A percentile compares a stretch with the other conserved stretches of the same genome.
phyloP scores from a whole-genome alignment of 495 filamentous ascomycete genomes.

The Cladorrhinum samala region DNA sequence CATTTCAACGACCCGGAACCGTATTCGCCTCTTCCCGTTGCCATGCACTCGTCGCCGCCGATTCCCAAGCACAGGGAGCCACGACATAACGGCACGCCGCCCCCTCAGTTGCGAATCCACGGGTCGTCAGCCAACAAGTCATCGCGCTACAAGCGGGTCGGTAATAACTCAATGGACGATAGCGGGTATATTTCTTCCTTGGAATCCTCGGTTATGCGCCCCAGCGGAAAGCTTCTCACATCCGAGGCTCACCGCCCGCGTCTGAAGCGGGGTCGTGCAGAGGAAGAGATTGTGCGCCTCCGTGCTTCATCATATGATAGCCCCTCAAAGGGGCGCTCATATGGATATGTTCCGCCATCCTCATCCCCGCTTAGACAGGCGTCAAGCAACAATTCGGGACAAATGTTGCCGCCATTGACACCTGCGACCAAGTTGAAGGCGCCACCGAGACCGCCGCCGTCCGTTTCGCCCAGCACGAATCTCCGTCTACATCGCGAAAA shows the following conservation, averaged over 20 bases:
- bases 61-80: constrained; percentile 56
- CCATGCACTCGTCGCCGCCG: constrained; percentile 83
- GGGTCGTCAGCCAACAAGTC: constrained; percentile 49
- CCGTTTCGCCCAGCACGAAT: constrained; percentile 90
- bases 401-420: constrained; percentile 75
- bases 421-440: constrained; percentile 81
- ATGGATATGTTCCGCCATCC: constrained; percentile 41
- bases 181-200: constrained; percentile 96
- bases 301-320: constrained; percentile 91
- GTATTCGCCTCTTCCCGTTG: constrained; percentile 49
- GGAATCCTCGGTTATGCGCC: constrained; percentile 85
- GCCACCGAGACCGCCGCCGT: constrained; percentile 73
- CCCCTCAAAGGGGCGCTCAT: constrained; percentile 59
- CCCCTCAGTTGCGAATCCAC: constrained; percentile 55
- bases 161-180: constrained; percentile 74
- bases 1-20: constrained; percentile 52
- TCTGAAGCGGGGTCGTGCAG: constrained; percentile 79
- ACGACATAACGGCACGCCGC: constrained; percentile 65
- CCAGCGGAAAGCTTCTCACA: constrained; percentile 57
- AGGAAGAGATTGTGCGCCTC: constrained; percentile 92
- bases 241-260: constrained; percentile 71
- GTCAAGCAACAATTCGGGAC: constrained; percentile 40
- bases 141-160: constrained; percentile 62
- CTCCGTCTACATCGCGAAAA: constrained; percentile 85
- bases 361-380: constrained; percentile 56